Evolutionary conservation across 441 rosid genomes (phyloP).

Genomic region (Sinapis alba): DNA sequence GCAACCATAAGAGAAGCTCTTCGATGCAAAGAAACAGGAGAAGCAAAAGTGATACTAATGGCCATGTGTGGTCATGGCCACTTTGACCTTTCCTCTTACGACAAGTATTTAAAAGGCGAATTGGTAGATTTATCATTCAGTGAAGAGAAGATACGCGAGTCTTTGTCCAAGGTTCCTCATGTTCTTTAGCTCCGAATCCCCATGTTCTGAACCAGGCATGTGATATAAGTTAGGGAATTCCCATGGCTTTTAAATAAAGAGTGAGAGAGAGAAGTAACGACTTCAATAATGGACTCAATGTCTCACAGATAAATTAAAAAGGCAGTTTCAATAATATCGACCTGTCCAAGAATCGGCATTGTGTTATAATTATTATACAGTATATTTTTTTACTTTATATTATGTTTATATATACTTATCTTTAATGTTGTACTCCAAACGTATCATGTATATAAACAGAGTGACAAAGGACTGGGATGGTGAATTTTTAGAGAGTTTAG

Average conservation of each 20-base stretch:
- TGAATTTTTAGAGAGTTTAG: no score
- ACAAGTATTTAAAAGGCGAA: slow-evolving; percentile 71
- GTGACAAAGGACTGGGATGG: no score
- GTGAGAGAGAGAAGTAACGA: not conserved
- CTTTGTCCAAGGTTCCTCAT: slow-evolving; percentile 68
- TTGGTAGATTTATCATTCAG: slow-evolving; percentile 77
- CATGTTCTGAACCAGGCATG: not conserved
- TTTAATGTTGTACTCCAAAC: no score
- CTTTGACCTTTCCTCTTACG: slow-evolving; percentile 80
- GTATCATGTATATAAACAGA: no score
- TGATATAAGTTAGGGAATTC: not conserved
- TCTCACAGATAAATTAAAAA: not conserved
- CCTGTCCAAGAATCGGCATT: no score
- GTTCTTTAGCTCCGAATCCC: slow-evolving; percentile 29
- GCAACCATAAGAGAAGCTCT: slow-evolving; percentile 93
- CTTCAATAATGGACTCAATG: not conserved
- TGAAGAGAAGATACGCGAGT: slow-evolving; percentile 61
- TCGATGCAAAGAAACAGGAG: slow-evolving; percentile 75
- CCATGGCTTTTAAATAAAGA: not conserved
- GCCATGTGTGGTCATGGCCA: slow-evolving; percentile 99
- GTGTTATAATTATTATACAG: no score
- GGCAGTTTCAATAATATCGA: not conserved
- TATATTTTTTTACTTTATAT: no score
- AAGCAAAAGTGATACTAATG: slow-evolving; percentile 79
- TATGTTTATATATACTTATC: no score